Conservation (phyloP, 257 asterid species). For the Solanum commersonii region DNA sequence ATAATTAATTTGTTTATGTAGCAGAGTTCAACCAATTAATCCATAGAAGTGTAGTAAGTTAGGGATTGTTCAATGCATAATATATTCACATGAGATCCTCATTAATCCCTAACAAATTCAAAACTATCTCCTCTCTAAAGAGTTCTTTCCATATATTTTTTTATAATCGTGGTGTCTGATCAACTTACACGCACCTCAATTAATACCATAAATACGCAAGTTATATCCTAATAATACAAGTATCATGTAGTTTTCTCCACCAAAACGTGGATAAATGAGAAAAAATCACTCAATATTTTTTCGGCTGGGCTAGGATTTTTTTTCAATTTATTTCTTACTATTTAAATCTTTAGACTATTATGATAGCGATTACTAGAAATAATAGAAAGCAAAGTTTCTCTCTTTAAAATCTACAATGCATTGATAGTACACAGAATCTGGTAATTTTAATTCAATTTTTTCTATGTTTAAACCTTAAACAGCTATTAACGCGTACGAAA, state of each 20-base stretch:
- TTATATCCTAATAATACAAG: not conserved
- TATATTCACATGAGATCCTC: not conserved
- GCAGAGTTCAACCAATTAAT: not conserved
- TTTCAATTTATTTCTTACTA: not conserved
- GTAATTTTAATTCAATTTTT: not conserved
- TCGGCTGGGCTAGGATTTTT: rapidly evolving
- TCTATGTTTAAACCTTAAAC: not conserved
- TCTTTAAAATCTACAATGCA: not conserved
- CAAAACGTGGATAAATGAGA: not conserved
- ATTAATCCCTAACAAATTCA: not conserved
- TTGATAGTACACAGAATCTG: not conserved
- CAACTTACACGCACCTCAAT: not conserved
- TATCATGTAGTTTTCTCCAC: not conserved
- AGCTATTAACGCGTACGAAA: not conserved
- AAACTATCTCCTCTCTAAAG: not conserved
- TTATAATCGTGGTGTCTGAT: not conserved
- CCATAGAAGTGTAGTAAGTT: not conserved
- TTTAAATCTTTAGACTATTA: not conserved
- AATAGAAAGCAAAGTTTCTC: not conserved
- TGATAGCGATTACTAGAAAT: not conserved
- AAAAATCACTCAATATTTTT: rapidly evolving
- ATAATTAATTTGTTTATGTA: not conserved
- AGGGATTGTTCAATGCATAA: not conserved
- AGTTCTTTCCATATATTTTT: not conserved
- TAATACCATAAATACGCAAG: not conserved